Base-by-base conservation (phyloP, 2,329 filamentous ascomycete species). In the Colletotrichum cordylinicola region DNA sequence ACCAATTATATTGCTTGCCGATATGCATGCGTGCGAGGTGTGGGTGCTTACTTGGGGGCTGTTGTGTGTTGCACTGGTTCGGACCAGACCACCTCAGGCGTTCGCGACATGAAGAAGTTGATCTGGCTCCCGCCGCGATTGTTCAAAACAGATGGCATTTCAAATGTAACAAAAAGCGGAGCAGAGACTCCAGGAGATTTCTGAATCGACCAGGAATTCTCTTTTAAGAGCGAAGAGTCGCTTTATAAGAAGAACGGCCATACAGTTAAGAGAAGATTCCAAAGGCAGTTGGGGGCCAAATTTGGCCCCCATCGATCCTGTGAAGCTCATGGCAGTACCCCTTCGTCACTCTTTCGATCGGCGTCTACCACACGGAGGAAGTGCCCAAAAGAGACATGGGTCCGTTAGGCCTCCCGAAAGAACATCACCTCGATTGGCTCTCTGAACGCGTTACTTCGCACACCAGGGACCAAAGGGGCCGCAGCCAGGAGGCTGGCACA, bases 21-120 rank as follows among this genome's bases (percentile, higher is more conserved):
- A 33, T 18, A 35, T 68, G 48, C 60, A 68, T 29, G 31, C 48
- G n/a, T 12, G 31, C 29, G 9, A 39, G 52, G 60, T 56, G 60
- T 60, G 62, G 55, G 31, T 33, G 37, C 64, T 67, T 61, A 72
- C 73, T 64, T 73, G 62, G 68, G 68, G 68, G 55, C 62, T 10
- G 56, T 12, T n/a, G 61, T 13, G 43, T 55, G 37, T 16, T 27
- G 61, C 15, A 55, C 55, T 15, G 68, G 52, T 31, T 73, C 61
- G 37, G 69, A 24, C 55, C 52, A 55, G 29, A 70, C 24, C 39
- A 67, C 55, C 12, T 31, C 62, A 16, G 73, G 61, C 29, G 37
- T 21, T n/a, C 4, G 37, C n/a, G 69, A 29, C 66, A 76, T 62
- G 61, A 67, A n/a, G 66, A 76, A 75, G 71, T 56, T 76, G 65